A percentile compares a stretch with the other conserved stretches of the same genome.
phyloP scores from a whole-genome alignment of 495 filamentous ascomycete genomes.

The Sordaria brevicollis region DNA sequence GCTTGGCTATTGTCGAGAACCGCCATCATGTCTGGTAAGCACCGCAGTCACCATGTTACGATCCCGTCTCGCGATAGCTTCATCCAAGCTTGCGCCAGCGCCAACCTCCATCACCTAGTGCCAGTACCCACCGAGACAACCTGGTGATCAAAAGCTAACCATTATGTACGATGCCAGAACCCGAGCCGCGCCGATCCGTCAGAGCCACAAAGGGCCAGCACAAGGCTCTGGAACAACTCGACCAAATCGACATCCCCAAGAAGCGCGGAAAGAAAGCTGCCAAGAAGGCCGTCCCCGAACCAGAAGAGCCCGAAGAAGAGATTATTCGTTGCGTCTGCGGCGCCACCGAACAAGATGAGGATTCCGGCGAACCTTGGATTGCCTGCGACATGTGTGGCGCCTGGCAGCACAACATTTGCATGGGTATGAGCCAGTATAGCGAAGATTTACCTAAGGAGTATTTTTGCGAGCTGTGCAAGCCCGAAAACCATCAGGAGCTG shows the following conservation, averaged over 20 bases:
- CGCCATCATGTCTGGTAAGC: constrained; percentile 27
- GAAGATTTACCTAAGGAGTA: constrained; percentile 68
- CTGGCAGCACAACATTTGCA: constrained; percentile 96
- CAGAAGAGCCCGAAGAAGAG: constrained; percentile 51
- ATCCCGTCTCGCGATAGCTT: constrained; percentile 1
- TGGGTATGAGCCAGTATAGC: constrained; percentile 70
- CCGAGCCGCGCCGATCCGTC: constrained; percentile 86
- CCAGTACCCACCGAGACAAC: not conserved
- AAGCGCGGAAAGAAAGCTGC: constrained; percentile 48
- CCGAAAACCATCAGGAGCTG: constrained; percentile 67
- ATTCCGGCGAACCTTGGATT: constrained; percentile 75
- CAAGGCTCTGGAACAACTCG: constrained; percentile 67
- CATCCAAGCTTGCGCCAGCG: not conserved
- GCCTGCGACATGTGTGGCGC: constrained; percentile 82
- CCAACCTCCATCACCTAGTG: not conserved
- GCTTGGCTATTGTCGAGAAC: not conserved
- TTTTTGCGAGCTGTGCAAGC: constrained; percentile 82
- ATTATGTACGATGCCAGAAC: constrained; percentile 24
- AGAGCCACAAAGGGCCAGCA: constrained; percentile 95
- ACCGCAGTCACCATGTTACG: constrained; percentile 4
- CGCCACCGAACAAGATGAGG: constrained; percentile 71
- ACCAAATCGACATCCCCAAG: constrained; percentile 53
- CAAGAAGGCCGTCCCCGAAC: constrained; percentile 42
- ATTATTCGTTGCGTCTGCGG: constrained; percentile 92
- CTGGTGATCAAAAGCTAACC: constrained; percentile 12